A percentile compares a stretch with the other conserved stretches of the same genome.
Conservation (phyloP, 495 filamentous ascomycete species). For the Penicillium manginii region DNA sequence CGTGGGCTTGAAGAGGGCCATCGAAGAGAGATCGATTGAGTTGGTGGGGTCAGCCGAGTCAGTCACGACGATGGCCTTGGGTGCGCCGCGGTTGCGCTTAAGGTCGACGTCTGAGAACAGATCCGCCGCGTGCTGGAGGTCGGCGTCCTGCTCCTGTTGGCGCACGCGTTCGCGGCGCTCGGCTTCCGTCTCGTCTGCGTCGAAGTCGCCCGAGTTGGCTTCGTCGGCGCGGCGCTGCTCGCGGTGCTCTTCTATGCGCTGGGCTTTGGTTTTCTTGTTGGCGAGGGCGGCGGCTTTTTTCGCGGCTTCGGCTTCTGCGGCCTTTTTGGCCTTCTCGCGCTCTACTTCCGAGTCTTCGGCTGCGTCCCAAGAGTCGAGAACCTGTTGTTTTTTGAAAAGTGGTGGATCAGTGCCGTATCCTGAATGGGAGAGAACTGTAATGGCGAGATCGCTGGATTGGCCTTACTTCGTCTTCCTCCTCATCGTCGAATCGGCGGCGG, state of each 20-base stretch:
- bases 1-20: conserved; percentile 85
- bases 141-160: conserved; percentile 80
- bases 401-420: neutral
- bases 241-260: conserved; percentile 82
- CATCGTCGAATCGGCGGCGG: conserved; percentile 81
- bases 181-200: conserved; percentile 64
- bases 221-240: conserved; percentile 46
- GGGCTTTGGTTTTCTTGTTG: conserved; percentile 85
- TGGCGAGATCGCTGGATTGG: neutral
- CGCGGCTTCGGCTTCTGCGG: conserved; percentile 83
- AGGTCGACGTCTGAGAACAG: conserved; percentile 83
- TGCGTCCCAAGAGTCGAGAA: conserved; percentile 96
- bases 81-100: conserved; percentile 62
- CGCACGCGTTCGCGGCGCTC: conserved; percentile 72
- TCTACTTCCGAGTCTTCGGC: conserved; percentile 97
- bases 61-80: conserved; percentile 64
- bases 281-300: conserved; percentile 89
- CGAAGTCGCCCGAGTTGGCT: conserved; percentile 58
- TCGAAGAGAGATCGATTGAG: conserved; percentile 74
- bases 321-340: conserved; percentile 89
- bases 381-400: conserved; percentile 51
- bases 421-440: neutral
- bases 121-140: conserved; percentile 89
- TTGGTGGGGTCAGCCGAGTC: conserved; percentile 73
- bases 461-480: conserved; percentile 88